Conservation (phyloP, 176 grass and related monocot genomes). For the Miscanthus lutarioriparius region DNA sequence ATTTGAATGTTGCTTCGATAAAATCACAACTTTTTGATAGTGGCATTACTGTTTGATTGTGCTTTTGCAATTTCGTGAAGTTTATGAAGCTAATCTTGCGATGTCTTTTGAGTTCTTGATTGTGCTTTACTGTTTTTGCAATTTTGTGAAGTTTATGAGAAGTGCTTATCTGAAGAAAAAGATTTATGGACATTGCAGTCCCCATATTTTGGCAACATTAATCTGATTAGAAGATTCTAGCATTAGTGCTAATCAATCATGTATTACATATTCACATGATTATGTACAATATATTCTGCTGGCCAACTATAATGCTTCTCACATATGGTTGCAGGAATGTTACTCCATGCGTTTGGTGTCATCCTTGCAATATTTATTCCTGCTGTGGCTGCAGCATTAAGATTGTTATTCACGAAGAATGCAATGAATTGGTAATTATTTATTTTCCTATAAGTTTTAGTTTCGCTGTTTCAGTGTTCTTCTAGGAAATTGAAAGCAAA, state of each 20-base stretch:
- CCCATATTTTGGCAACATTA: constrained; percentile 5
- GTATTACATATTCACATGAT: neutral
- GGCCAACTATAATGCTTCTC: constrained; percentile 34
- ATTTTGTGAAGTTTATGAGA: neutral
- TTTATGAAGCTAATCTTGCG: neutral
- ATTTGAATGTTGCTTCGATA: neutral
- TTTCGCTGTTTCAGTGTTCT: neutral
- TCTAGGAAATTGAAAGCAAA: neutral
- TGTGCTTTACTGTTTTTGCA: neutral
- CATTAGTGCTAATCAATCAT: constrained; percentile 10
- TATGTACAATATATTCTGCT: neutral
- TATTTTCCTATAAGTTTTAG: constrained; percentile 24
- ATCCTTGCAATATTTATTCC: constrained; percentile 80
- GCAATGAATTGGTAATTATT: constrained; percentile 94
- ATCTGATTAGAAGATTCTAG: constrained; percentile 27
- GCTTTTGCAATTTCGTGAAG: neutral
- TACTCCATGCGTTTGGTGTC: constrained; percentile 74
- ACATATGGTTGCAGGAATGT: constrained; percentile 68
- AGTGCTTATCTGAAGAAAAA: neutral
- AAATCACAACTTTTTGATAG: neutral
- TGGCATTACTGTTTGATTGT: neutral
- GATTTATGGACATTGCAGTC: constrained; percentile 2
- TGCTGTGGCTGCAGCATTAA: constrained; percentile 66
- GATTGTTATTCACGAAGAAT: constrained; percentile 87
- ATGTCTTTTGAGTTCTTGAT: neutral